phyloP scores from a whole-genome alignment of 306 rosid species.

The Rosa multiflora region DNA sequence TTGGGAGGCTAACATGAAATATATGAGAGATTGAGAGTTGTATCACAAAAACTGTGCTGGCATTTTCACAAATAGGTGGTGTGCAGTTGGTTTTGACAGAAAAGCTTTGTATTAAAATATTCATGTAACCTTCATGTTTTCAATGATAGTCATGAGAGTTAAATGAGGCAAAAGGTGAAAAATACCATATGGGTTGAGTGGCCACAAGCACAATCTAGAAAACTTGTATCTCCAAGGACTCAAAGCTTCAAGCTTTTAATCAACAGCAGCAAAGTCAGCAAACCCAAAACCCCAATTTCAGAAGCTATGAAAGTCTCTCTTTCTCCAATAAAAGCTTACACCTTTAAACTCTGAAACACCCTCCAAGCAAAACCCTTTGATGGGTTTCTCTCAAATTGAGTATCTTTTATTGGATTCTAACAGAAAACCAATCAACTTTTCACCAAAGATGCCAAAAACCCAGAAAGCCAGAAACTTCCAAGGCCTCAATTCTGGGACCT shows the following conservation, averaged over 20 bases:
- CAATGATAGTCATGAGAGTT: conserved; percentile 18
- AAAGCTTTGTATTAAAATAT: background rate
- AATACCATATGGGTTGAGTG: conserved; percentile 33
- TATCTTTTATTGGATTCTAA: conserved; percentile 18
- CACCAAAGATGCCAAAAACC: conserved; percentile 20
- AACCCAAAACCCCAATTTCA: conserved; percentile 4
- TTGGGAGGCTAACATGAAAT: conserved; percentile 15
- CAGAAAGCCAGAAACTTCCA: conserved; percentile 11
- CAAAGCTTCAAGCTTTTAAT: conserved; percentile 19
- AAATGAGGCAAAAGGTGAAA: conserved; percentile 14
- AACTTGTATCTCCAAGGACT: background rate
- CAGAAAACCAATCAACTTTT: conserved; percentile 7
- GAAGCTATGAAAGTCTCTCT: background rate
- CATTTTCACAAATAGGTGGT: conserved; percentile 18
- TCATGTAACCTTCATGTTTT: conserved; percentile 17
- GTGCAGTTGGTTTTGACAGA: conserved; percentile 6
- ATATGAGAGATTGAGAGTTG: conserved; percentile 22
- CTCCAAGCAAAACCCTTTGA: background rate
- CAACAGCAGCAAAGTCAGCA: background rate
- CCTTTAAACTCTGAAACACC: conserved; percentile 6
- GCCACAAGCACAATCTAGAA: conserved; percentile 24
- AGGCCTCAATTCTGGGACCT: conserved; percentile 19
- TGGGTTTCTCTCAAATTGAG: conserved; percentile 21
- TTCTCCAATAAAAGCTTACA: conserved; percentile 12
- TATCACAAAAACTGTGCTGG: conserved; percentile 20